Base-by-base conservation (phyloP, 106 monocot genomes). In the Iris macrosiphon region DNA sequence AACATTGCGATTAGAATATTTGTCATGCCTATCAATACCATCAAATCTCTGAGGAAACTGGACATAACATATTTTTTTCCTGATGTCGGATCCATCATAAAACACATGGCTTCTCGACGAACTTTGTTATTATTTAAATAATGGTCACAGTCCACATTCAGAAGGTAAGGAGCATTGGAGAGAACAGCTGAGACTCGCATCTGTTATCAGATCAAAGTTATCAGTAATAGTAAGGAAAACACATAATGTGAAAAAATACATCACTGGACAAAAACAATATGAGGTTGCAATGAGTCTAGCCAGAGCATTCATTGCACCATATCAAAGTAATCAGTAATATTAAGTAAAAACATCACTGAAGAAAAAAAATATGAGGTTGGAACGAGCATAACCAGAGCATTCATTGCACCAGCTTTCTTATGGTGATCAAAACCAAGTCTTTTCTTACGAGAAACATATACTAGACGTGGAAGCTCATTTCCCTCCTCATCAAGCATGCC, bases 341-440 rank as follows among this genome's bases (percentile, higher is more conserved):
- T n/a, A n/a, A n/a, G n/a, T n/a, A n/a, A n/a, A n/a, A n/a, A n/a
- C n/a, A n/a, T n/a, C n/a, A n/a, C n/a, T n/a, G n/a, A n/a, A n/a
- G n/a, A n/a, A n/a, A n/a, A n/a, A n/a, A n/a, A n/a, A n/a, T n/a
- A n/a, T n/a, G n/a, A n/a, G n/a, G n/a, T n/a, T n/a, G n/a, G n/a
- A 52, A 16, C 1, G 15, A 16, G 15, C 57, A 41, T 76, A 24
- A 92, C 91, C 91, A 92, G 52, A 19, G 91, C 69, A 75, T 92
- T 92, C 85, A 92, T 85, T 14, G 91, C 91, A 59, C 91, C 91
- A 45, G 91, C 91, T 45, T 92, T 92, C 46, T 92, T 92, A 55
- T 92, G 91, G 49, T 92, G 91, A 66, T 85, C 43, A 70, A 73
- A 85, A 24, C 91, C 85, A 1, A 79, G 85, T 51, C 81, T 81